A percentile compares a stretch with the other conserved stretches of the same genome.
phyloP scores from a whole-genome alignment of 192 early-diverging fungal species.

The Paraglomus brasilianum region DNA sequence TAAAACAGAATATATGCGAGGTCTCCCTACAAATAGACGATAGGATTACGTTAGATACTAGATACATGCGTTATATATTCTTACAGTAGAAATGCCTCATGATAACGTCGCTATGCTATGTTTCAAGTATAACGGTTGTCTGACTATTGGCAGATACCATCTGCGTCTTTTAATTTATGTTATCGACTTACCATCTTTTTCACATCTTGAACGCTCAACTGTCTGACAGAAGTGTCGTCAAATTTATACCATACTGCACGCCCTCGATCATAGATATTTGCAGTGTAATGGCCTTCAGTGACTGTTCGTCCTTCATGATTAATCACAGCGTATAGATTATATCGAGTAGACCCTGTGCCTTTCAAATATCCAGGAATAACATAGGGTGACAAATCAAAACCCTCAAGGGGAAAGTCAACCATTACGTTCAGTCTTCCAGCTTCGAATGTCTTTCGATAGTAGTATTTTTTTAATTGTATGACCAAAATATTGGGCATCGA shows the following conservation, averaged over 20 bases:
- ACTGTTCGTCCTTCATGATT: constrained; percentile 73
- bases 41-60: too few relatives aligned
- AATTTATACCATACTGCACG: constrained; percentile 78
- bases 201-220: constrained; percentile 49
- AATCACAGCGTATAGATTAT: constrained; percentile 81
- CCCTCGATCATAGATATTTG: constrained; percentile 62
- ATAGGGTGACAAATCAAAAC: constrained; percentile 61
- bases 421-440: constrained; percentile 82
- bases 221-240: constrained; percentile 73
- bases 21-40: too few relatives aligned
- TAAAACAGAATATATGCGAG: too few relatives aligned
- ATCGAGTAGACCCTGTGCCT: constrained; percentile 42
- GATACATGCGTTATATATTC: too few relatives aligned
- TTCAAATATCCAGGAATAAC: constrained; percentile 25
- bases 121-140: too few relatives aligned
- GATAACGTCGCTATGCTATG: too few relatives aligned
- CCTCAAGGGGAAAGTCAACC: constrained; percentile 78
- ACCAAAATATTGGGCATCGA: constrained; percentile 85
- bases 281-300: constrained; percentile 78
- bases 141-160: too few relatives aligned
- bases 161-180: too few relatives aligned
- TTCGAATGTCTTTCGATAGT: constrained; percentile 86
- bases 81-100: too few relatives aligned
- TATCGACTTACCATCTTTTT: constrained; percentile 48
- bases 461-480: constrained; percentile 94